Percentiles rank a stretch among this genome's conserved stretches.
These are phyloP conservation scores for Aspergillus sp. DNA, from an alignment of 2,329 filamentous ascomycete species.

Conservation along the genomic window DNA sequence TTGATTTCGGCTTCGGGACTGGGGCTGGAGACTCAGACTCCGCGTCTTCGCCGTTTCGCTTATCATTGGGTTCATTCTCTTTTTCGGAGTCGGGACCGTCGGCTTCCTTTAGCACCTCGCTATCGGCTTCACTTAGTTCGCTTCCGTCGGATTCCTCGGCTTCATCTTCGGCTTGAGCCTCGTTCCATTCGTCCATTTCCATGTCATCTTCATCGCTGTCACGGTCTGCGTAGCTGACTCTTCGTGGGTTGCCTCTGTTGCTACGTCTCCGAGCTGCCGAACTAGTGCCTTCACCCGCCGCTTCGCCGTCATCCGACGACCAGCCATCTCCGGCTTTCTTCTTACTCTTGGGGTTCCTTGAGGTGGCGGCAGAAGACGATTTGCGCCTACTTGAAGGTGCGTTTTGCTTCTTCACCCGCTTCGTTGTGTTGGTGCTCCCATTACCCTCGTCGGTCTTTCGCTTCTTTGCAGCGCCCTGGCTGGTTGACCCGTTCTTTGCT, in stretches of 20 bases:
- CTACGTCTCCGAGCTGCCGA: constrained; percentile 40
- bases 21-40: constrained; percentile 10
- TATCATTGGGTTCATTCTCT: constrained; percentile 24
- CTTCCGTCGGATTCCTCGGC: constrained; percentile 20
- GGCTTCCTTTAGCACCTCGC: constrained; percentile 19
- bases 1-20: constrained; percentile 10
- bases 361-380: constrained; percentile 29
- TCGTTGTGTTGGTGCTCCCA: constrained; percentile 24
- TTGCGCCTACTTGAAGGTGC: constrained; percentile 35
- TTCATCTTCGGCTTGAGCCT: constrained; percentile 28
- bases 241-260: constrained; percentile 34
- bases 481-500: constrained; percentile 46
- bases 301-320: constrained; percentile 45
- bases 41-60: constrained; percentile 18
- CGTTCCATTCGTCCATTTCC: constrained; percentile 42
- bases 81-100: constrained; percentile 12
- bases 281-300: constrained; percentile 32
- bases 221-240: constrained; percentile 46
- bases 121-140: constrained; percentile 22
- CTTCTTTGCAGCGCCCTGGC: constrained; percentile 36
- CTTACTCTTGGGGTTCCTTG: constrained; percentile 38
- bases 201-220: constrained; percentile 46
- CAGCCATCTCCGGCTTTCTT: constrained; percentile 41
- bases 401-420: constrained; percentile 36
- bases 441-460: constrained; percentile 41